These are phyloP conservation scores for Lunasporangiospora selenospora DNA, from an alignment of 192 early-diverging fungal genomes.

Conservation along the genomic window DNA sequence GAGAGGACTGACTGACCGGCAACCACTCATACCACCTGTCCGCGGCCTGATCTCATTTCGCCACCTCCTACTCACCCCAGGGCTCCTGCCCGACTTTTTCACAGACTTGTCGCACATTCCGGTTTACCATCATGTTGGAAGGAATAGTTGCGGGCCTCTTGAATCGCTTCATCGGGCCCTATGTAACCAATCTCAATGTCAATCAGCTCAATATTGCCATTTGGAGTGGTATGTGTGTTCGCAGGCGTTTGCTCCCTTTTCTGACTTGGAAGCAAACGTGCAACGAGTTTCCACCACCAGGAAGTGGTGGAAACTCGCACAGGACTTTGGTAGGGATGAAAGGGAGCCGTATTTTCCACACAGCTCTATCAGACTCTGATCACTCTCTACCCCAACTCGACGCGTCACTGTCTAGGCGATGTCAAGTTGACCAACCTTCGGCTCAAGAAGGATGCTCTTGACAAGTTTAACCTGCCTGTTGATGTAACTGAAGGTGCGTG, in stretches of 20 bases:
- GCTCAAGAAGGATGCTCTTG: constrained; percentile 88
- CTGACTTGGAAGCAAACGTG: too few relatives aligned
- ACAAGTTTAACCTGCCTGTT: constrained; percentile 94
- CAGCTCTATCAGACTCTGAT: neutral
- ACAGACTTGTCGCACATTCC: too few relatives aligned
- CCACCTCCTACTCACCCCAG: too few relatives aligned
- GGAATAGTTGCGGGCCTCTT: constrained; percentile 77
- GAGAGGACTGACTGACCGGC: too few relatives aligned
- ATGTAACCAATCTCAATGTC: constrained; percentile 93
- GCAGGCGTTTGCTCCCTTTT: too few relatives aligned
- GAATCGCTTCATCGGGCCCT: constrained; percentile 91
- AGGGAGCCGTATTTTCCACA: neutral
- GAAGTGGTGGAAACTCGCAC: too few relatives aligned
- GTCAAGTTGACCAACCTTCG: constrained; percentile 93
- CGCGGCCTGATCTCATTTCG: too few relatives aligned
- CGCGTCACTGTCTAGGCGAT: constrained; percentile 76
- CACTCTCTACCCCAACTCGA: too few relatives aligned
- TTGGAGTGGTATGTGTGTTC: constrained; percentile 93
- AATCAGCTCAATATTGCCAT: constrained; percentile 95
- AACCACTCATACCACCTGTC: too few relatives aligned
- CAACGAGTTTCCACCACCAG: too few relatives aligned
- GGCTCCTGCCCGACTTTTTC: too few relatives aligned
- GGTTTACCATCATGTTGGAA: constrained; percentile 77
- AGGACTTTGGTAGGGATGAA: too few relatives aligned
- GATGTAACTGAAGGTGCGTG: constrained; percentile 84